Evolutionary conservation across 805 yeast genomes (phyloP).

Genomic region (Kodamaea fukazawae): DNA sequence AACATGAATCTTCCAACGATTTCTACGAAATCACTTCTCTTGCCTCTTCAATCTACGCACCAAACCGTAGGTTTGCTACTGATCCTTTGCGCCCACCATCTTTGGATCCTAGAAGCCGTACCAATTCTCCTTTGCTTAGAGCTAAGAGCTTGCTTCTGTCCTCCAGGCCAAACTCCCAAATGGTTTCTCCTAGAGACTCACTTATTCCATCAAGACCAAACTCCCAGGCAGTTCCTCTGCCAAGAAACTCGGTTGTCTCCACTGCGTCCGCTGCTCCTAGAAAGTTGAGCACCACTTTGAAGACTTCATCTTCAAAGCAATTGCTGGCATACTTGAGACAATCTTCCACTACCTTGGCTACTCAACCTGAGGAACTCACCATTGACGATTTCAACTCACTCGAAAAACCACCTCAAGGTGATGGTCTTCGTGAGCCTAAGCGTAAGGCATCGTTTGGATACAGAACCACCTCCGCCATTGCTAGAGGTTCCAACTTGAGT

Average conservation of each 20-base stretch:
- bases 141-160: slow-evolving; percentile 36
- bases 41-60: slow-evolving; percentile 4
- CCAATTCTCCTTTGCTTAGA: slow-evolving; percentile 28
- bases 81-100: slow-evolving; percentile 25
- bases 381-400: slow-evolving; percentile 4
- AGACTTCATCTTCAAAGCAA: slow-evolving; percentile 39
- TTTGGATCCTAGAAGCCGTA: slow-evolving; percentile 35
- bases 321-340: slow-evolving; percentile 16
- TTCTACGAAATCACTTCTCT: slow-evolving; percentile 13
- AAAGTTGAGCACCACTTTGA: slow-evolving; percentile 20
- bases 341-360: slow-evolving; percentile 1
- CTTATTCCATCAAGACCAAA: too few relatives aligned
- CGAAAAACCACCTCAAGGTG: too few relatives aligned
- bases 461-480: slow-evolving; percentile 1
- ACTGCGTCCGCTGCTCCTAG: slow-evolving; percentile 15
- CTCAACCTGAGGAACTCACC: slow-evolving; percentile 2
- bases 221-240: not conserved
- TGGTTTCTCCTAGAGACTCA: too few relatives aligned
- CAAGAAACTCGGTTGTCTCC: not conserved
- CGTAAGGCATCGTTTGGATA: slow-evolving; percentile 6
- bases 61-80: slow-evolving; percentile 22
- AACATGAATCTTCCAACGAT: slow-evolving; percentile 19
- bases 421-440: too few relatives aligned
- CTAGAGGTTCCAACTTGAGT: slow-evolving; percentile 13
- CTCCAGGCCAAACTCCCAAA: too few relatives aligned